Conservation (phyloP, 805 yeast genomes). For the Hanseniaspora nectarophila region DNA sequence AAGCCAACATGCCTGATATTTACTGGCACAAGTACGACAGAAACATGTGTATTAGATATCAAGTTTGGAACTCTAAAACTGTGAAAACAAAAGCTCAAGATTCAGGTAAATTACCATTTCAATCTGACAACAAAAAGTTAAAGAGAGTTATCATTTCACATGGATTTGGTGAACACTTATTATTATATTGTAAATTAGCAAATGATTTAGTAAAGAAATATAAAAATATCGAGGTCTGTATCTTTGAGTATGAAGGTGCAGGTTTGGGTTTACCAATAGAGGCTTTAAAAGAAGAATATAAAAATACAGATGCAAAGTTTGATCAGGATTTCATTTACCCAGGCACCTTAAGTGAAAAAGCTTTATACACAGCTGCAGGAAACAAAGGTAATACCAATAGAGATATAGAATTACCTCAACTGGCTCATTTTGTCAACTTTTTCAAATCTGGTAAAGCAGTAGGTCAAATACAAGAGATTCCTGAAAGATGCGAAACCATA, state of each 20-base stretch:
- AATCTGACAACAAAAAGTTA: constrained; percentile 11
- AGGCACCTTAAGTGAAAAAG: constrained; percentile 26
- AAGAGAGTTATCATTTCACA: constrained; percentile 47
- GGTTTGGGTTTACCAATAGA: constrained; percentile 34
- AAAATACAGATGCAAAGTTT: not conserved
- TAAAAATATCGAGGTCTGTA: constrained; percentile 52
- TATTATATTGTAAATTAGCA: constrained; percentile 38
- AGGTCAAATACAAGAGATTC: constrained; percentile 17
- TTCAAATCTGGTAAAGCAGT: constrained; percentile 26
- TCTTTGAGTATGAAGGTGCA: constrained; percentile 67
- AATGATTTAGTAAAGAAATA: constrained; percentile 36
- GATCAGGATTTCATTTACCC: constrained; percentile 22
- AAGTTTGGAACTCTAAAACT: constrained; percentile 14
- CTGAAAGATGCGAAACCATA: constrained; percentile 29
- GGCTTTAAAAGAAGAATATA: constrained; percentile 1
- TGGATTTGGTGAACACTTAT: constrained; percentile 56
- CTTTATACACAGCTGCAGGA: constrained; percentile 26
- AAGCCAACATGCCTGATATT: not conserved
- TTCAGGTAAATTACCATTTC: constrained; percentile 18
- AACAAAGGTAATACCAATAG: constrained; percentile 49
- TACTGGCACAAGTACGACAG: constrained; percentile 8
- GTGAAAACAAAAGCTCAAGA: constrained; percentile 14
- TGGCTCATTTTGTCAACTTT: constrained; percentile 43
- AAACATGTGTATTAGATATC: constrained; percentile 12
- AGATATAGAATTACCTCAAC: constrained; percentile 42